phyloP scores from a whole-genome alignment of 2,329 filamentous ascomycete genomes.

The Microdochium bolleyi region DNA sequence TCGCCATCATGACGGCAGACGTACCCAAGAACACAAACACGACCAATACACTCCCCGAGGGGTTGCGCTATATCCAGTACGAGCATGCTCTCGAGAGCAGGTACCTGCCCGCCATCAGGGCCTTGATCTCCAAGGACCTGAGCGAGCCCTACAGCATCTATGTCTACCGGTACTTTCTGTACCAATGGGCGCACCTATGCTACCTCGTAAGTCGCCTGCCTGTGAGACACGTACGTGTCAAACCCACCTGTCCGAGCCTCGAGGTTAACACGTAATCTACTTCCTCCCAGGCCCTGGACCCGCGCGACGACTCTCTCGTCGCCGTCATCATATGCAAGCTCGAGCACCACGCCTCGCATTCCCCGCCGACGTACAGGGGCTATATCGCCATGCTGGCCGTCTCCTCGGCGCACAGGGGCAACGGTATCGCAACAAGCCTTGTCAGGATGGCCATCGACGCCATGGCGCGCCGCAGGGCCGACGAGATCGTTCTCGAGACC shows the following conservation, averaged over 20 bases:
- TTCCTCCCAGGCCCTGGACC: constrained; percentile 45
- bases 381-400: constrained; percentile 99
- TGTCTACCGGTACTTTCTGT: constrained; percentile 96
- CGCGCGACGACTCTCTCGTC: constrained; percentile 57
- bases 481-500: constrained; percentile 93
- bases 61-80: constrained; percentile 54
- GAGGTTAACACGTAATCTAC: constrained; percentile 4
- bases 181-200: constrained; percentile 96
- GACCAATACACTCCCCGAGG: constrained; percentile 28
- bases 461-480: constrained; percentile 76
- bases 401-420: constrained; percentile 67
- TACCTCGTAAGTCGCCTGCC: constrained; percentile 60
- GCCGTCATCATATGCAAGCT: constrained; percentile 95
- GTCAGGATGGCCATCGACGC: constrained; percentile 87
- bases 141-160: constrained; percentile 99
- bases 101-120: constrained; percentile 78
- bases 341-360: constrained; percentile 80
- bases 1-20: constrained; percentile 1
- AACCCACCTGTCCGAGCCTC: neutral
- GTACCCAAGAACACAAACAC: constrained; percentile 25
- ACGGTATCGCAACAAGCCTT: constrained; percentile 79
- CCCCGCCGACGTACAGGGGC: constrained; percentile 64
- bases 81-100: constrained; percentile 50
- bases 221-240: neutral
- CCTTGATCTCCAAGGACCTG: constrained; percentile 89